phyloP scores from a whole-genome alignment of 2,329 filamentous ascomycete species.

The Aspergillus unguis region DNA sequence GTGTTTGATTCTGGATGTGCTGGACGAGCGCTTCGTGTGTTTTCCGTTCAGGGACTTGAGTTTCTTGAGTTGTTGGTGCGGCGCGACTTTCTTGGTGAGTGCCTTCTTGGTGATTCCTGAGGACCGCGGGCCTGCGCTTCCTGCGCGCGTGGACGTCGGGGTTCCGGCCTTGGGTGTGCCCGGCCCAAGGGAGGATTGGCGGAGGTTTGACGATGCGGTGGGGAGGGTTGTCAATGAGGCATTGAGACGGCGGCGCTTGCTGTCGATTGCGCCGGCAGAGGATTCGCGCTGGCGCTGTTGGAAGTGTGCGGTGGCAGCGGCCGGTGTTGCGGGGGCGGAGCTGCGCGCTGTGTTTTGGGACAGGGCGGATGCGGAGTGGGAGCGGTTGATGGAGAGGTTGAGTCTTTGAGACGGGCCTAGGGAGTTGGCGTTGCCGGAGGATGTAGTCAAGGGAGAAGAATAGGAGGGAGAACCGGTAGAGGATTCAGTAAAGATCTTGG shows the following conservation, averaged over 20 bases:
- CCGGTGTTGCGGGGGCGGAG: slow-evolving; percentile 46
- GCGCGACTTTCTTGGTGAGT: slow-evolving; percentile 53
- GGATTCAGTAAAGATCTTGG: slow-evolving; percentile 50
- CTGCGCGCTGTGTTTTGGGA: slow-evolving; percentile 37
- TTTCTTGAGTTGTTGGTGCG: slow-evolving; percentile 50
- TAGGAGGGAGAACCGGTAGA: slow-evolving; percentile 43
- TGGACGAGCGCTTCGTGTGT: slow-evolving; percentile 43
- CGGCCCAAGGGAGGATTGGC: slow-evolving; percentile 60
- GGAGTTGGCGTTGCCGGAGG: slow-evolving; percentile 55
- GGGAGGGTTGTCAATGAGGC: slow-evolving; percentile 53
- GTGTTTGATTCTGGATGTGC: slow-evolving; percentile 31
- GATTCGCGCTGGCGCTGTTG: slow-evolving; percentile 53
- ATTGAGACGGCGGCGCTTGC: slow-evolving; percentile 59
- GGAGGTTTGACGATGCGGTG: slow-evolving; percentile 52
- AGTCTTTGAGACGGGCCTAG: slow-evolving; percentile 52
- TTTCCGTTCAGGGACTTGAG: slow-evolving; percentile 37
- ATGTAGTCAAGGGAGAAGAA: slow-evolving; percentile 50
- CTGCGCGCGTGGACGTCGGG: slow-evolving; percentile 51
- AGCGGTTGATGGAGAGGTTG: slow-evolving; percentile 36
- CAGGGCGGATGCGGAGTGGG: slow-evolving; percentile 37
- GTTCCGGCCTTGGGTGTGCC: slow-evolving; percentile 63
- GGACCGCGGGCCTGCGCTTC: slow-evolving; percentile 55
- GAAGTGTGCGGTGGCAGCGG: slow-evolving; percentile 37
- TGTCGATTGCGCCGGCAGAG: slow-evolving; percentile 53
- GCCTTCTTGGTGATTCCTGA: slow-evolving; percentile 43